phyloP scores from a whole-genome alignment of 176 grass and related monocot genomes.

The Oryza meyeriana region DNA sequence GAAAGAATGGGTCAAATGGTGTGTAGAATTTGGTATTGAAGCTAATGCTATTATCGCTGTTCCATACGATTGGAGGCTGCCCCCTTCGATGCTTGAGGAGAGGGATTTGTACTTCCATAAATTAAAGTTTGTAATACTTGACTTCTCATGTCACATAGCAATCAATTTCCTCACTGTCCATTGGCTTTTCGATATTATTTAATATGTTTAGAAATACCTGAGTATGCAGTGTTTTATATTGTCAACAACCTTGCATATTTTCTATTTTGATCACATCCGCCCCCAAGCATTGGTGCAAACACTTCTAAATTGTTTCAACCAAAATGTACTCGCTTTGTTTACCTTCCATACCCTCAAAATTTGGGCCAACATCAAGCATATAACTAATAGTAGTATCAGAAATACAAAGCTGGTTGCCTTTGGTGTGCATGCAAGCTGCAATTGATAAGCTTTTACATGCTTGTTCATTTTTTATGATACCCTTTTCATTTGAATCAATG shows the following conservation, averaged over 20 bases:
- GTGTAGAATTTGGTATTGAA: constrained; percentile 97
- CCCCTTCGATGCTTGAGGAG: constrained; percentile 81
- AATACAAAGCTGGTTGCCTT: background rate
- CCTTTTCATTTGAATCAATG: background rate
- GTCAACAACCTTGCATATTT: background rate
- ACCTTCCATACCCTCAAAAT: background rate
- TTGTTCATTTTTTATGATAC: background rate
- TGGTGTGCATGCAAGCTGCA: background rate
- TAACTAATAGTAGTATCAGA: background rate
- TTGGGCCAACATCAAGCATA: background rate
- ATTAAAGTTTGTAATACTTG: constrained; percentile 66
- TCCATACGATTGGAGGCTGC: constrained; percentile 94
- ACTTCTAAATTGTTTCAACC: constrained; percentile 9
- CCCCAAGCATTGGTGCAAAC: background rate
- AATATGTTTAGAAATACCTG: constrained; percentile 22
- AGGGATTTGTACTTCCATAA: constrained; percentile 98
- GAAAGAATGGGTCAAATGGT: constrained; percentile 99
- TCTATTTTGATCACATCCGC: background rate
- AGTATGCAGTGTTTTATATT: background rate
- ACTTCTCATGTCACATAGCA: constrained; percentile 21
- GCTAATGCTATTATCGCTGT: constrained; percentile 93
- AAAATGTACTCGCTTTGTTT: background rate
- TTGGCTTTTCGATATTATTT: background rate
- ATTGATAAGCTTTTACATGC: background rate
- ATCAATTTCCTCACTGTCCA: background rate